Evolutionary conservation across 169 alveolate species (phyloP), one percentile per base, ranked within the genome.

Genomic region (Eimeria brunetti): DNA sequence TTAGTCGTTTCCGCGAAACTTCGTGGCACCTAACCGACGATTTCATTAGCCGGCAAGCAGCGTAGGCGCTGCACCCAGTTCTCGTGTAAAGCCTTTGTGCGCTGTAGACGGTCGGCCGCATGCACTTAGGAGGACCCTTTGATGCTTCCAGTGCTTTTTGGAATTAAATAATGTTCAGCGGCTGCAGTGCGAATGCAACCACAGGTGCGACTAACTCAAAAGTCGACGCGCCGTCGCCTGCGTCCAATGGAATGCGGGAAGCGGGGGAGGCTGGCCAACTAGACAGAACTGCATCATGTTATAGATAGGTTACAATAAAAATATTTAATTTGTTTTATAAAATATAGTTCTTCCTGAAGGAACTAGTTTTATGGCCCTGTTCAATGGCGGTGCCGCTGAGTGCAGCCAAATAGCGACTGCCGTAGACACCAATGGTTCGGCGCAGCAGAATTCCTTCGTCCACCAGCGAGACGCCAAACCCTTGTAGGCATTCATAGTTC

Each of bases 351-450:
- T 5, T 33, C 78, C 33, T 33, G 24, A n/a, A n/a, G n/a, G n/a
- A n/a, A n/a, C n/a, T n/a, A n/a, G n/a, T n/a, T n/a, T n/a, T 69
- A 33, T 49, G 33, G 49, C 78, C 14, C 49, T 12, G 44, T 69
- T 7, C 78, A 69, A 33, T 11, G 78, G 78, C 78, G 49, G 14
- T 69, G 49, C 49, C 78, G 85, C 38, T 75, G 85, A 41, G 60
- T 16, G 85, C 85, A 41, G 36, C 85, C 85, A 44, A 75, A 36
- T 44, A 75, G 85, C 85, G 58, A 38, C 38, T 44, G 60, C 85
- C 16, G 56, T 69, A 75, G 60, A 75, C 85, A 75, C 85, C 85
- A 75, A 41, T 75, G 85, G 85, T 75, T 75, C 85, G 78, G 49
- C 78, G 78, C 16, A 20, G 78, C 49, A 30, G 27, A 33, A 33